Evolutionary conservation across 148 eudicot species (phyloP).

Genomic region (Euryodendron excelsum): DNA sequence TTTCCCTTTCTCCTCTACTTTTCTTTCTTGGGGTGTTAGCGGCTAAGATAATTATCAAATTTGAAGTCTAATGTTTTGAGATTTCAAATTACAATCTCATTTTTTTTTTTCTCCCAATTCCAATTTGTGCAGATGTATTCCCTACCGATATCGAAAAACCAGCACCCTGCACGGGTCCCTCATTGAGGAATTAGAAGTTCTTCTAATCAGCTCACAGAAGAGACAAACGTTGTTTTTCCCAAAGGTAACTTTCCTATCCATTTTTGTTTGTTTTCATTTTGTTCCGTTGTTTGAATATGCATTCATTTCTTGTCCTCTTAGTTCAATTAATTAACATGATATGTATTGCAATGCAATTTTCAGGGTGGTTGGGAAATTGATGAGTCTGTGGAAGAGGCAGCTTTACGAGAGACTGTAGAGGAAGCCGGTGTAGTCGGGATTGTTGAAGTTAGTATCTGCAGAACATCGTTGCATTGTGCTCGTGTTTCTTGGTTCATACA

Average conservation of each 20-base stretch:
- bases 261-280: too few species aligned
- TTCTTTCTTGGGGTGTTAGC: too few species aligned
- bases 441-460: conserved; percentile 33
- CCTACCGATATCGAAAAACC: conserved; percentile 35
- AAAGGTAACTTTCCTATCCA: conserved; percentile 31
- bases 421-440: conserved; percentile 58
- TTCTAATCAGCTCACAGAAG: conserved; percentile 59
- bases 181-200: conserved; percentile 44
- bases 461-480: too few species aligned
- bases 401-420: conserved; percentile 44
- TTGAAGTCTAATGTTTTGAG: not conserved
- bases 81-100: not conserved
- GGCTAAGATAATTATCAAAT: too few species aligned
- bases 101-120: not conserved
- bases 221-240: conserved; percentile 51
- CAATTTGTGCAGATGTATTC: conserved; percentile 50
- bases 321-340: too few species aligned
- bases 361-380: conserved; percentile 70
- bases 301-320: too few species aligned
- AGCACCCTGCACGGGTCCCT: not conserved
- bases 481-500: too few species aligned
- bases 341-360: not conserved
- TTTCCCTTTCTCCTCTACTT: not conserved
- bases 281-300: too few species aligned
- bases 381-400: conserved; percentile 47